Conservation (phyloP, 1,139 yeast genomes). For the Tardiomyces depauwii region DNA sequence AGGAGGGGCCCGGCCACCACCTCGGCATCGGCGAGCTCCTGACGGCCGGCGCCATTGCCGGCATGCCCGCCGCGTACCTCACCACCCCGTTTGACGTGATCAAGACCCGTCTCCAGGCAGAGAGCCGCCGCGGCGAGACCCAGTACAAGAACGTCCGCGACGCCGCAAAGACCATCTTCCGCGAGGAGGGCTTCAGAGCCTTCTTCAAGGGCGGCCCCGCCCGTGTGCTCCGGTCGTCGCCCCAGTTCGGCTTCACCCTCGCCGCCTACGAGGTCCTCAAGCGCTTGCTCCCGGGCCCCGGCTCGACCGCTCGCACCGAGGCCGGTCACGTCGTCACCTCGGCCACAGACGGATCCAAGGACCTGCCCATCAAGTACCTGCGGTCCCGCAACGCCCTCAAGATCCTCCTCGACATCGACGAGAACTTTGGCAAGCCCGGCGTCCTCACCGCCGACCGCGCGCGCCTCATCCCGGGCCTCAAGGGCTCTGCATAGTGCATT, state of each 20-base stretch:
- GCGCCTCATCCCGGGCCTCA: slow-evolving; percentile 18
- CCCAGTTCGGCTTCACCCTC: slow-evolving; percentile 94
- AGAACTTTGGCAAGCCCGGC: slow-evolving; percentile 32
- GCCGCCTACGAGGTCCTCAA: slow-evolving; percentile 91
- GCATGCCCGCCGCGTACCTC: slow-evolving; percentile 94
- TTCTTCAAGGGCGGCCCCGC: slow-evolving; percentile 97
- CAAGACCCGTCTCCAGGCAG: slow-evolving; percentile 89
- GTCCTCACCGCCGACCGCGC: slow-evolving; percentile 20
- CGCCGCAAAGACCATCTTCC: slow-evolving; percentile 62
- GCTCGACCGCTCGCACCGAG: slow-evolving; percentile 25
- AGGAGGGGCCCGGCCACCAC: slow-evolving; percentile 62
- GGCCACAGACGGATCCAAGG: slow-evolving; percentile 15
- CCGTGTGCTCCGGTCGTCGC: slow-evolving; percentile 87
- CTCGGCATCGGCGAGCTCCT: slow-evolving; percentile 77
- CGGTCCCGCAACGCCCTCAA: slow-evolving; percentile 33
- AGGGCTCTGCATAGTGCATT: slow-evolving; percentile 1
- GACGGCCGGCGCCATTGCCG: slow-evolving; percentile 87
- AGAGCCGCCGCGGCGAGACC: slow-evolving; percentile 65
- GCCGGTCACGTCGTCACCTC: slow-evolving; percentile 33
- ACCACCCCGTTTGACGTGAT: slow-evolving; percentile 97
- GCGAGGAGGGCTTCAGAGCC: slow-evolving; percentile 71
- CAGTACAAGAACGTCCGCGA: slow-evolving; percentile 66
- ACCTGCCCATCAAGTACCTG: slow-evolving; percentile 27
- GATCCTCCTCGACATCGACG: slow-evolving; percentile 34
- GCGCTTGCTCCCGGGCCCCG: slow-evolving; percentile 42